A percentile compares a stretch with the other conserved stretches of the same genome.
phyloP scores from a whole-genome alignment of 2,329 filamentous ascomycete species.

The Aspergillus sp. region DNA sequence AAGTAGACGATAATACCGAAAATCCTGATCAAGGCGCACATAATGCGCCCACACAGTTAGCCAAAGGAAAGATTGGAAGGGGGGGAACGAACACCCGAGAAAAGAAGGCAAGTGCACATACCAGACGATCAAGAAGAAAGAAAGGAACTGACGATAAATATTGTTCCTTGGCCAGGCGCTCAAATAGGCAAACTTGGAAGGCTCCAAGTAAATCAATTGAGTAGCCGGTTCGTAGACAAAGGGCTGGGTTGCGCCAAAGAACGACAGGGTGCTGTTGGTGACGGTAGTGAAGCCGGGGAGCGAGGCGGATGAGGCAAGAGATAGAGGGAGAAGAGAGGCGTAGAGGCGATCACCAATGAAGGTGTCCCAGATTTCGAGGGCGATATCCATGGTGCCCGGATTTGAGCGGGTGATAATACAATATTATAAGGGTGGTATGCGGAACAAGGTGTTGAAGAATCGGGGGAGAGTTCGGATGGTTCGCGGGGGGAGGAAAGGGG shows the following conservation, averaged over 20 bases:
- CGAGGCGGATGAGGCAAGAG: constrained; percentile 56
- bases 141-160: constrained; percentile 69
- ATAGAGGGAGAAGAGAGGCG: constrained; percentile 67
- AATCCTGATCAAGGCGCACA: constrained; percentile 59
- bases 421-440: not conserved
- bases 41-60: not conserved
- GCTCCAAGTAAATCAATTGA: constrained; percentile 67
- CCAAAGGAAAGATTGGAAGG: not conserved
- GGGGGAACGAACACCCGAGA: not conserved
- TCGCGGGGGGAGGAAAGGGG: not conserved
- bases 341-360: constrained; percentile 80
- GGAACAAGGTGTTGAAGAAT: not conserved
- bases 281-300: constrained; percentile 54
- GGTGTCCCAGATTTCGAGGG: constrained; percentile 82
- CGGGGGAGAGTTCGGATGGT: not conserved
- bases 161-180: constrained; percentile 79
- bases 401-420: not conserved
- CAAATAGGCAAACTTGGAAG: constrained; percentile 74
- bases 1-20: constrained; percentile 87
- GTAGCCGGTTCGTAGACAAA: constrained; percentile 70
- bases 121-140: constrained; percentile 85
- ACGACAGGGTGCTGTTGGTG: constrained; percentile 56
- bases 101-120: constrained; percentile 46
- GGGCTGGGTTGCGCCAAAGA: constrained; percentile 53
- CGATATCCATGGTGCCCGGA: constrained; percentile 73